phyloP scores from a whole-genome alignment of 1,139 yeast species.

The Waltiozyma sp. region DNA sequence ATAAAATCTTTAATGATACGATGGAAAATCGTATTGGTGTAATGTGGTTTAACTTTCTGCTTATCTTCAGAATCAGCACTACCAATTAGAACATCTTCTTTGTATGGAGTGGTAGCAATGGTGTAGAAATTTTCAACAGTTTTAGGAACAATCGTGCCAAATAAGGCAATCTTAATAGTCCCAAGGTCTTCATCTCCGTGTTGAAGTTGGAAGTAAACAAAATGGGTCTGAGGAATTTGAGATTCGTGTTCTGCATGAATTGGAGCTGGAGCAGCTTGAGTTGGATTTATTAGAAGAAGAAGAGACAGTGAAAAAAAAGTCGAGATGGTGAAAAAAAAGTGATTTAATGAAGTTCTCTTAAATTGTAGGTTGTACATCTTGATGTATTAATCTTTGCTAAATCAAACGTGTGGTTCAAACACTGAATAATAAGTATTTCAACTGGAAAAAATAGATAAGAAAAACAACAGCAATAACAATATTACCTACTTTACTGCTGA shows the following conservation, averaged over 20 bases:
- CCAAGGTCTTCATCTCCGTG: conserved; percentile 53
- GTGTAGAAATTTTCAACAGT: conserved; percentile 66
- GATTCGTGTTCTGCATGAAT: not conserved
- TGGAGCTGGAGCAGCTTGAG: not conserved
- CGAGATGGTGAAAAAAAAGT: too few species aligned
- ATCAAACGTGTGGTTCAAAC: too few species aligned
- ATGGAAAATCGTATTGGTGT: conserved; percentile 39
- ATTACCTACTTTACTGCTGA: too few species aligned
- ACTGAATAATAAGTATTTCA: too few species aligned
- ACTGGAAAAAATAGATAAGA: too few species aligned
- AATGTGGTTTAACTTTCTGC: conserved; percentile 20
- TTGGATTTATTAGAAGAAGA: not conserved
- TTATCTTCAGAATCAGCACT: too few species aligned
- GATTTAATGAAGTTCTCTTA: too few species aligned
- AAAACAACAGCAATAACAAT: too few species aligned
- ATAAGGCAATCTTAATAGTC: conserved; percentile 57
- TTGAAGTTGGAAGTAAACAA: conserved; percentile 47
- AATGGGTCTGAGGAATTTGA: conserved; percentile 38
- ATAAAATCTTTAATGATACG: conserved; percentile 66
- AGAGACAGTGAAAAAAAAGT: not conserved
- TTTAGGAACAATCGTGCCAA: conserved; percentile 64
- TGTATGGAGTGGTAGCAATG: conserved; percentile 42
- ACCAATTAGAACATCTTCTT: conserved; percentile 41
- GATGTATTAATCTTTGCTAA: not conserved
- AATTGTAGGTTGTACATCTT: not conserved